phyloP scores from a whole-genome alignment of 1,139 yeast genomes.

The Geotrichum restrictum region DNA sequence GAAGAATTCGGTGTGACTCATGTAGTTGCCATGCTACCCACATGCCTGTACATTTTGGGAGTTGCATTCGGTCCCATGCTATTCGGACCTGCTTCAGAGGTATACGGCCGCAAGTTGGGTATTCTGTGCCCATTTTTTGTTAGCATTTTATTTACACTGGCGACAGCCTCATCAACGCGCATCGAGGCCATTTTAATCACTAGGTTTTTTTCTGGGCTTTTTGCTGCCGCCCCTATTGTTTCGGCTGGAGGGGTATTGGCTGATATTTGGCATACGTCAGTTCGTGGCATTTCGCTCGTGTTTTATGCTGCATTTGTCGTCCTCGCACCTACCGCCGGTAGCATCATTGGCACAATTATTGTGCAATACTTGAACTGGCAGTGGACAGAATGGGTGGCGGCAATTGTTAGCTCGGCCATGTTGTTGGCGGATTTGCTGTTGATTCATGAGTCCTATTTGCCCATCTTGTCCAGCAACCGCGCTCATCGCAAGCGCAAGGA shows the following conservation, averaged over 20 bases:
- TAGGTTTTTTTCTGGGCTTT: conserved; percentile 67
- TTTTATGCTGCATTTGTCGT: conserved; percentile 68
- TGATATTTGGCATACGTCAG: conserved; percentile 57
- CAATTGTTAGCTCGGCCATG: conserved; percentile 61
- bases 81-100: conserved; percentile 77
- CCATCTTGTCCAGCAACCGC: conserved; percentile 54
- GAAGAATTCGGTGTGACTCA: conserved; percentile 49
- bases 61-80: conserved; percentile 70
- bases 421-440: conserved; percentile 45
- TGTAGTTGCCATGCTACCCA: conserved; percentile 60
- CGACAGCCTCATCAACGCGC: conserved; percentile 57
- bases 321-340: conserved; percentile 71
- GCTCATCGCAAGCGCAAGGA: conserved; percentile 55
- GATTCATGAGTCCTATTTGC: conserved; percentile 73
- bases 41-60: conserved; percentile 68
- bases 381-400: conserved; percentile 60
- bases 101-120: conserved; percentile 68
- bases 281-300: conserved; percentile 71
- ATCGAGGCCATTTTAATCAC: conserved; percentile 56
- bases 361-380: conserved; percentile 50
- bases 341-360: conserved; percentile 59
- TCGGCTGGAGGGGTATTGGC: conserved; percentile 78
- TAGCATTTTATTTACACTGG: conserved; percentile 44
- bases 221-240: conserved; percentile 68
- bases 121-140: conserved; percentile 59